Evolutionary conservation across 2,329 filamentous ascomycete species (phyloP).

Genomic region (Cadophora sp.): DNA sequence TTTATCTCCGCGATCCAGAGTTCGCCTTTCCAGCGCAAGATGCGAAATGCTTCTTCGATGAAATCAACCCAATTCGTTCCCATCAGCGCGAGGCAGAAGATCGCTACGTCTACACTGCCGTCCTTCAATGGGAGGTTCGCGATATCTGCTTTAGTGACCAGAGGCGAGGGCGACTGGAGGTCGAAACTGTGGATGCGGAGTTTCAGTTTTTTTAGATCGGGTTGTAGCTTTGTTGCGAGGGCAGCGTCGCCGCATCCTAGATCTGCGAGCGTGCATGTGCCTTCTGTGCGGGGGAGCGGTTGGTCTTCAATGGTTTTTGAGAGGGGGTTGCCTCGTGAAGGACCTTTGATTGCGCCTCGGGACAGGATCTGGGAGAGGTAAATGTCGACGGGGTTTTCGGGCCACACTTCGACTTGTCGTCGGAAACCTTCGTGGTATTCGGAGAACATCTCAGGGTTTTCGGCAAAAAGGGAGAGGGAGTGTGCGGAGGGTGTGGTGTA

Average conservation of each 20-base stretch:
- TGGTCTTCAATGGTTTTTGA: constrained; percentile 25
- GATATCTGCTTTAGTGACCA: constrained; percentile 90
- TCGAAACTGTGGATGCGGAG: constrained; percentile 86
- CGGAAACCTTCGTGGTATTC: constrained; percentile 98
- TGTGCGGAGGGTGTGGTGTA: constrained; percentile 90
- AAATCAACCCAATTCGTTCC: constrained; percentile 98
- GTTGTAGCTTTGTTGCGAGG: constrained; percentile 72
- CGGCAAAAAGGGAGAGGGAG: constrained; percentile 81
- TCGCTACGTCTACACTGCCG: constrained; percentile 80
- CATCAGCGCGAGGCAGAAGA: constrained; percentile 98
- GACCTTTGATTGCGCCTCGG: constrained; percentile 63
- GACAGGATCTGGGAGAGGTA: constrained; percentile 76
- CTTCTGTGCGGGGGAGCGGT: constrained; percentile 72
- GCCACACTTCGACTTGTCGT: constrained; percentile 94
- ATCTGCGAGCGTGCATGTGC: constrained; percentile 82
- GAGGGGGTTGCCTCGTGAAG: constrained; percentile 30
- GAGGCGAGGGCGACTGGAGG: constrained; percentile 75
- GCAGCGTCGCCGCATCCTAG: constrained; percentile 92
- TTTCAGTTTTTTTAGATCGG: constrained; percentile 69
- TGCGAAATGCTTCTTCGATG: constrained; percentile 91
- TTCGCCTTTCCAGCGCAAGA: constrained; percentile 93
- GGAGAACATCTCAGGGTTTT: constrained; percentile 90
- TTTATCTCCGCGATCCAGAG: constrained; percentile 98
- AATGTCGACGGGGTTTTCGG: constrained; percentile 90
- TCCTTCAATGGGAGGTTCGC: constrained; percentile 79